Percentiles rank a stretch among this genome's conserved stretches.
These are phyloP conservation scores for Dendrothele bispora DNA, from an alignment of 768 basidiomycete genomes.

Conservation along the genomic window DNA sequence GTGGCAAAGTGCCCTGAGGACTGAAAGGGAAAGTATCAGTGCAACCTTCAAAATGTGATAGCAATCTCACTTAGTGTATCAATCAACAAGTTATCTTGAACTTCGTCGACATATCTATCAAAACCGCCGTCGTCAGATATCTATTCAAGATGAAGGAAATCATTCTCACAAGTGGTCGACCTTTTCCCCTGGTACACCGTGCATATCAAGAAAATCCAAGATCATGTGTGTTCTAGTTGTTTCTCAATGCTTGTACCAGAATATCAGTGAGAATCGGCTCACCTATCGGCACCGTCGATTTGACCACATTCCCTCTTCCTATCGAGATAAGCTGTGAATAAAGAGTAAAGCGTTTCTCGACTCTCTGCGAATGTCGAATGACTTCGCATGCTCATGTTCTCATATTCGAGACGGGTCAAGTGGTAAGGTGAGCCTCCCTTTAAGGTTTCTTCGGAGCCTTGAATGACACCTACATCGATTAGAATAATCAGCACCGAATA, in stretches of 20 bases:
- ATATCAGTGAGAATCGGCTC: not conserved
- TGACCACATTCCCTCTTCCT: slow-evolving; percentile 43
- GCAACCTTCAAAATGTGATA: not conserved
- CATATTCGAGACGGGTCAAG: slow-evolving; percentile 46
- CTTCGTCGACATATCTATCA: slow-evolving; percentile 70
- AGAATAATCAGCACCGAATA: not conserved
- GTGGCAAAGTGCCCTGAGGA: slow-evolving; percentile 58
- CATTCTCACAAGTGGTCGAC: slow-evolving; percentile 54
- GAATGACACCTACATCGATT: slow-evolving; percentile 49
- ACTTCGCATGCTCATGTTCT: slow-evolving; percentile 45
- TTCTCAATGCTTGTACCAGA: not conserved
- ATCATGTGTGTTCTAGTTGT: slow-evolving; percentile 49
- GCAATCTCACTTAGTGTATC: slow-evolving; percentile 53
- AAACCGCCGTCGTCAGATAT: too few relatives aligned
- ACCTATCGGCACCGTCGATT: slow-evolving; percentile 63
- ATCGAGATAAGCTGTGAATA: slow-evolving; percentile 53
- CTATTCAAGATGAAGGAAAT: not conserved
- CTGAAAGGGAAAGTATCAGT: slow-evolving; percentile 29
- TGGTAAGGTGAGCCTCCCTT: slow-evolving; percentile 26
- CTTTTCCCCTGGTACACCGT: slow-evolving; percentile 38
- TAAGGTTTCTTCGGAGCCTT: slow-evolving; percentile 61
- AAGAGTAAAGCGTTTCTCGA: slow-evolving; percentile 45
- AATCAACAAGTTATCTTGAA: slow-evolving; percentile 68
- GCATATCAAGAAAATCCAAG: slow-evolving; percentile 35
- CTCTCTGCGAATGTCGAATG: slow-evolving; percentile 54